Evolutionary conservation across 768 basidiomycete genomes (phyloP).

Genomic region (Paxillus ammoniavirescens): DNA sequence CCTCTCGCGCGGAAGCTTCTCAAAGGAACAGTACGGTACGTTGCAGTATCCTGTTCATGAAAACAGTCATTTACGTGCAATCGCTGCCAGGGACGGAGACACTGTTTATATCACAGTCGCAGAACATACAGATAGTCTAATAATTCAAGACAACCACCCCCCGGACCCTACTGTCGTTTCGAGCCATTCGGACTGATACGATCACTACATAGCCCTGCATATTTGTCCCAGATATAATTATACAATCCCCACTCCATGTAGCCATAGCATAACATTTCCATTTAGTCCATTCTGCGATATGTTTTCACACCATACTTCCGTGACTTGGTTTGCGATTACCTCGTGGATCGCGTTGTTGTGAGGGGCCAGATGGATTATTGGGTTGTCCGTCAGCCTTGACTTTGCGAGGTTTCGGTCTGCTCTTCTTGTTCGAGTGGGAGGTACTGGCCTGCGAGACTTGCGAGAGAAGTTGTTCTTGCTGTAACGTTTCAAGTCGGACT

Average conservation of each 20-base stretch:
- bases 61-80: neutral
- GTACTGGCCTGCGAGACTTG: neutral
- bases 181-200: neutral
- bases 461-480: neutral
- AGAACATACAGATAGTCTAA: conserved; percentile 40
- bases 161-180: conserved; percentile 37
- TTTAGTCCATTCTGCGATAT: neutral
- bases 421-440: neutral
- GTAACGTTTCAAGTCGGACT: conserved; percentile 47
- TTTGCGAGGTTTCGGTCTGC: conserved; percentile 8
- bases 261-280: neutral
- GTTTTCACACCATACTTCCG: neutral
- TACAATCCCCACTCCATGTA: neutral
- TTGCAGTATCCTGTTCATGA: neutral
- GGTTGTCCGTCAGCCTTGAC: conserved; percentile 2
- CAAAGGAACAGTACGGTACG: conserved; percentile 72
- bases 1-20: conserved; percentile 80
- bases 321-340: neutral
- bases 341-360: conserved; percentile 3
- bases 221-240: neutral
- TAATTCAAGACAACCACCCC: conserved; percentile 63
- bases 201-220: neutral
- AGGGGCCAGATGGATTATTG: neutral
- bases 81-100: conserved; percentile 54
- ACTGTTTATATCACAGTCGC: conserved; percentile 53